Evolutionary conservation across 108 stramenopile genomes (phyloP), one percentile per base, ranked within the genome.

Genomic region (Cyclostephanos tholiformis): DNA sequence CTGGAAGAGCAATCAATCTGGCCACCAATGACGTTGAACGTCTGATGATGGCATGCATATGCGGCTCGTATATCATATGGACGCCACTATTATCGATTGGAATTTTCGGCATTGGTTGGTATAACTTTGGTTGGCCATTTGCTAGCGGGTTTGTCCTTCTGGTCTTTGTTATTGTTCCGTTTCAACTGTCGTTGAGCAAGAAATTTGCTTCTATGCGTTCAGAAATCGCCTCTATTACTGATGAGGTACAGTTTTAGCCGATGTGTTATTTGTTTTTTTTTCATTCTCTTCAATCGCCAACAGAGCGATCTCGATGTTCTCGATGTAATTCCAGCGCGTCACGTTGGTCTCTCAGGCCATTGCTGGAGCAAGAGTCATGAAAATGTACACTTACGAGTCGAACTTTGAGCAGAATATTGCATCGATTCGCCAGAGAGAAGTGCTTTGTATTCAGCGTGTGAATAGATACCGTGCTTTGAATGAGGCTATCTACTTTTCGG

Each of bases 11-110:
- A 43, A 74, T 95, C 61, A 98, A 96, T 66, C 79, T 98, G 76
- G 94, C 94, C 38, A 86, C 88, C 32, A 95, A 94, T 70, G 97
- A 98, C 61, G 96, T 98, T 11, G 96, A 98, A 71, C 84, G 97
- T 1, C 95, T 96, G 67, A 20, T 94, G 2, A 39, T 85, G 63
- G 87, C 89, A 3, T 70, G 88, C 5, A 64, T 94, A 4, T 95
- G 94, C 73, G 66, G 82, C 19, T 80, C 76, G 23, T 89, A 91
- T 69, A 67, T 98, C 19, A 65, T 91, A 20, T 92, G 87, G 90
- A 91, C 88, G 16, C 97, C 97, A 12, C 14, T 97, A 8, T 89
- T 96, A 77, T 76, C 89, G 2, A 50, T 98, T 27, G 92, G 85
- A 0, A 92, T 96, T 29, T 58, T 97, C 50, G 79, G 63, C 9